Evolutionary conservation across 2,329 filamentous ascomycete species (phyloP).

Genomic region (Monilinia fructicola): DNA sequence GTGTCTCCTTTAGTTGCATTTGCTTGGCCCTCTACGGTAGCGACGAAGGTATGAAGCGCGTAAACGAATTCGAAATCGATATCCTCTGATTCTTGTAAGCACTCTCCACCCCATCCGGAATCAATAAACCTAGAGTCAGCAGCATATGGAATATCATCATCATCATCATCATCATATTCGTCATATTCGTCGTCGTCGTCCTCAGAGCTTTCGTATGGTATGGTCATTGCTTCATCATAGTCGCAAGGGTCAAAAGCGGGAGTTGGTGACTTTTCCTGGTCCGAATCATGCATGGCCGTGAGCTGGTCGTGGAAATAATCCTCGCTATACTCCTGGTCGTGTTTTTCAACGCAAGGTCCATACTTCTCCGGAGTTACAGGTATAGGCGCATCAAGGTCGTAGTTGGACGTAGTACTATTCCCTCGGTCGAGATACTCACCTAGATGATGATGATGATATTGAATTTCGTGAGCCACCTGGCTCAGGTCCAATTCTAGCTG

Average conservation of each 20-base stretch:
- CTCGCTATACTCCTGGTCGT: constrained; percentile 30
- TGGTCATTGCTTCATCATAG: constrained; percentile 32
- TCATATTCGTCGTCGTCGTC: constrained; percentile 40
- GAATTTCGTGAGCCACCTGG: constrained; percentile 31
- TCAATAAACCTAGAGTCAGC: constrained; percentile 64
- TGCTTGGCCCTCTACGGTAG: constrained; percentile 95
- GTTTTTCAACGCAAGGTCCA: constrained; percentile 24
- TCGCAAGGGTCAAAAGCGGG: constrained; percentile 8
- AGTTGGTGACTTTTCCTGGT: not conserved
- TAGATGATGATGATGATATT: constrained; percentile 49
- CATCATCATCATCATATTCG: constrained; percentile 60
- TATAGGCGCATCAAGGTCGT: constrained; percentile 47
- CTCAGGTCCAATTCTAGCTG: constrained; percentile 33
- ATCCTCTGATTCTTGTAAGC: constrained; percentile 94
- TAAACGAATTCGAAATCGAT: constrained; percentile 99
- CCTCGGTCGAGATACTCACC: constrained; percentile 47
- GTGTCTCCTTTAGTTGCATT: constrained; percentile 98
- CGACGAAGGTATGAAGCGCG: constrained; percentile 94
- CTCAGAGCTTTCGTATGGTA: constrained; percentile 37
- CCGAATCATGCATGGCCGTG: constrained; percentile 14
- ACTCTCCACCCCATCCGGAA: constrained; percentile 71
- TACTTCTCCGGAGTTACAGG: constrained; percentile 10
- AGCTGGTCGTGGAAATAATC: constrained; percentile 30
- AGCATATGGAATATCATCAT: constrained; percentile 51
- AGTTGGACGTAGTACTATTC: constrained; percentile 41